These are phyloP conservation scores for Rosellinia necatrix DNA, from an alignment of 2,329 filamentous ascomycete species.

Conservation along the genomic window DNA sequence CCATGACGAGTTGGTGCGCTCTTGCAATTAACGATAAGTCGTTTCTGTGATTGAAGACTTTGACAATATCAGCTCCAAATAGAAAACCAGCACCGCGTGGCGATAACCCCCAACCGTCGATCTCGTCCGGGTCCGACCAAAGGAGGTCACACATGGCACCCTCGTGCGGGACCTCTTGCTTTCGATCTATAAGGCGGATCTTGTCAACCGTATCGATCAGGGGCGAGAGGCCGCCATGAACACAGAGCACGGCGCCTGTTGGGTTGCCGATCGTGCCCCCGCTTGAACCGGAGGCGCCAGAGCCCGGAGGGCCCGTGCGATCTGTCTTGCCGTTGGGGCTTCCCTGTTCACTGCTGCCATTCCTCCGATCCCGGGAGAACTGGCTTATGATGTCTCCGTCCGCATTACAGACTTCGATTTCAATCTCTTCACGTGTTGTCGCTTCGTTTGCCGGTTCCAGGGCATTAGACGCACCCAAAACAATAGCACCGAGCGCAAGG, in stretches of 20 bases:
- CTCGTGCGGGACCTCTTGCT: conserved; percentile 98
- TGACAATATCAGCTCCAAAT: conserved; percentile 94
- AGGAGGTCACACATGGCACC: conserved; percentile 98
- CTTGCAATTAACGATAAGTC: conserved; percentile 90
- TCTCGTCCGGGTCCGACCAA: conserved; percentile 98
- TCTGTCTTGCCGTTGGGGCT: conserved; percentile 47
- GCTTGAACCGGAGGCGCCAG: conserved; percentile 74
- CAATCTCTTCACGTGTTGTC: conserved; percentile 63
- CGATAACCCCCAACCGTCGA: conserved; percentile 94
- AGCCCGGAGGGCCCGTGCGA: conserved; percentile 75
- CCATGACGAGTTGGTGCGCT: conserved; percentile 98
- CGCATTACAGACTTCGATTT: conserved; percentile 91
- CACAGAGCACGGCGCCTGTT: conserved; percentile 87
- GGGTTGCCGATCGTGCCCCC: conserved; percentile 67
- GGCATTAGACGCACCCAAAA: conserved; percentile 80
- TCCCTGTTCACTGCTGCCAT: conserved; percentile 34
- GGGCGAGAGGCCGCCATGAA: conserved; percentile 91
- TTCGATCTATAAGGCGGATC: conserved; percentile 90
- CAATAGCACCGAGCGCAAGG: conserved; percentile 85
- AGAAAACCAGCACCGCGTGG: conserved; percentile 94
- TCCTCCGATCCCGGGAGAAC: conserved; percentile 54
- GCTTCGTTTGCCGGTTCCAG: conserved; percentile 56
- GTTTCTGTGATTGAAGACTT: conserved; percentile 93
- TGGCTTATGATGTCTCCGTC: conserved; percentile 78
- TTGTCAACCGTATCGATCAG: conserved; percentile 94